Conservation (phyloP, 768 basidiomycete genomes). For the Tubosaeta brunneosetosa region DNA sequence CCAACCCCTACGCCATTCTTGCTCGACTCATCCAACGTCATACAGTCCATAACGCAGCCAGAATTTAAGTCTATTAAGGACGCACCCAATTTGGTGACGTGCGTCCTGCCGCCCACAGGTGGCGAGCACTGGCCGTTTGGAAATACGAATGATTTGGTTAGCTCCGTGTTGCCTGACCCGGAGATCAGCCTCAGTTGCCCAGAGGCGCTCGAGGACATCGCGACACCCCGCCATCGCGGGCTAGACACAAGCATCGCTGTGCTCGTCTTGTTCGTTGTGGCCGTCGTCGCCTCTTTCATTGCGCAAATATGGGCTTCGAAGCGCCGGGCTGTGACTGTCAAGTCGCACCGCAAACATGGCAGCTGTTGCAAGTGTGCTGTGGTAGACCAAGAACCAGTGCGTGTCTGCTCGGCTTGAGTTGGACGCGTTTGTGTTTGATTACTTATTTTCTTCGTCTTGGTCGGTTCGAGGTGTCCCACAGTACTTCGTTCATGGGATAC, state of each 20-base stretch:
- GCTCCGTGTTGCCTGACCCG: not conserved
- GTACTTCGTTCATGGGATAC: not conserved
- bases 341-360: not conserved
- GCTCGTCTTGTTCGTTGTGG: not conserved
- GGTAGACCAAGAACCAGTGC: not conserved
- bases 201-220: not conserved
- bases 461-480: not conserved
- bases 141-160: conserved; percentile 18
- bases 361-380: not conserved
- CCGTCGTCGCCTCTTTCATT: not conserved
- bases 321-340: not conserved
- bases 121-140: conserved; percentile 74
- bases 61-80: conserved; percentile 50
- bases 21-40: conserved; percentile 42
- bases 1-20: conserved; percentile 64
- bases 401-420: not conserved
- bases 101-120: conserved; percentile 60
- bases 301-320: not conserved
- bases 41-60: conserved; percentile 42
- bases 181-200: not conserved
- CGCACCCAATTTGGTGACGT: conserved; percentile 52
- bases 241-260: not conserved
- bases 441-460: not conserved
- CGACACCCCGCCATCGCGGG: not conserved
- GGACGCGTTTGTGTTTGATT: not conserved